A percentile compares a stretch with the other conserved stretches of the same genome.
These are phyloP conservation scores for Aspergillus novoparasiticus DNA, from an alignment of 2,329 filamentous ascomycete genomes.

Conservation along the genomic window DNA sequence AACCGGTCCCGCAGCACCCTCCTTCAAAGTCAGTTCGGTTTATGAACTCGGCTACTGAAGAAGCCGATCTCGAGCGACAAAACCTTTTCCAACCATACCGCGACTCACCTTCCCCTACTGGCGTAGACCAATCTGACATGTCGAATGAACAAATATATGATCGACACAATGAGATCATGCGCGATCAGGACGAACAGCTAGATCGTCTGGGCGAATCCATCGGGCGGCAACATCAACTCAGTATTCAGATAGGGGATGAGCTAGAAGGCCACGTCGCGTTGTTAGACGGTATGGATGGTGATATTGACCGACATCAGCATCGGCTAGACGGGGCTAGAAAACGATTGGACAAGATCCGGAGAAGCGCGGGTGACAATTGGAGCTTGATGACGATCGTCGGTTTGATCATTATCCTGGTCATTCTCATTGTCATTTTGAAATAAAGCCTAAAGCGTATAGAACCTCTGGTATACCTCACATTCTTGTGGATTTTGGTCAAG, in stretches of 20 bases:
- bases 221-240: conserved; percentile 84
- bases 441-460: conserved; percentile 40
- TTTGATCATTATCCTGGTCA: conserved; percentile 77
- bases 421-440: conserved; percentile 82
- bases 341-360: conserved; percentile 70
- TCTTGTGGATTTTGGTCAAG: not conserved
- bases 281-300: conserved; percentile 83
- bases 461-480: not conserved
- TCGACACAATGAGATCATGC: conserved; percentile 78
- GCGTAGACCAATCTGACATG: conserved; percentile 57
- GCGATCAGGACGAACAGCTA: conserved; percentile 93
- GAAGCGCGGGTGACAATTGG: conserved; percentile 80
- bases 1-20: conserved; percentile 47
- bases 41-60: conserved; percentile 64
- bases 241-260: conserved; percentile 95
- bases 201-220: conserved; percentile 85
- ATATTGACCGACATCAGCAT: conserved; percentile 77
- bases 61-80: conserved; percentile 57
- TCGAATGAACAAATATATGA: conserved; percentile 83
- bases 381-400: conserved; percentile 81
- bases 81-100: conserved; percentile 63
- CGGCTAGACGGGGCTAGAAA: conserved; percentile 75
- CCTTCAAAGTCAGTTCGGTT: conserved; percentile 80
- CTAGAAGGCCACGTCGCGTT: conserved; percentile 86
- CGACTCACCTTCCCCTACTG: conserved; percentile 56